Evolutionary conservation across 208 protist species (phyloP).

Genomic region (Trypanosoma caninum): DNA sequence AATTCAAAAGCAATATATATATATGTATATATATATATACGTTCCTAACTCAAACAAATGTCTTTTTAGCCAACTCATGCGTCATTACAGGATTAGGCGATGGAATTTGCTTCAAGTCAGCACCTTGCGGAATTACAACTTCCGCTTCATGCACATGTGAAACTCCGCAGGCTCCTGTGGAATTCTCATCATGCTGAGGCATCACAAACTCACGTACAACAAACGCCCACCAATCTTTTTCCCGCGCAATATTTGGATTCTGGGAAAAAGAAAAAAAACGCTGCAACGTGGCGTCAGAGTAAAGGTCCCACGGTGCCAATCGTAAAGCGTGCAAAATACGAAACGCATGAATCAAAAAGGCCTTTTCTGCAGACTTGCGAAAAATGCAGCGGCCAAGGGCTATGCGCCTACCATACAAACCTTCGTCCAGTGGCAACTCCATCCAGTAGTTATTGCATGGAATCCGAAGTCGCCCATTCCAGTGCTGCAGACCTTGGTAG

Average conservation of each 20-base stretch:
- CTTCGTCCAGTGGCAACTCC: conserved; percentile 43
- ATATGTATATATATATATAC: background rate
- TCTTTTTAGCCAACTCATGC: conserved; percentile 25
- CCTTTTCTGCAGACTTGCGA: conserved; percentile 41
- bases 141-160: conserved; percentile 16
- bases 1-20: too few species aligned
- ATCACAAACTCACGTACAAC: conserved; percentile 13
- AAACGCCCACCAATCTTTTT: conserved; percentile 19
- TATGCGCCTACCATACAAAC: conserved; percentile 33
- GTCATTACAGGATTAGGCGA: conserved; percentile 34
- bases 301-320: conserved; percentile 43
- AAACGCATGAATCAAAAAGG: conserved; percentile 62
- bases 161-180: background rate
- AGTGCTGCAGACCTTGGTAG: conserved; percentile 53
- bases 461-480: conserved; percentile 11
- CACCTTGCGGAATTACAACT: conserved; percentile 7
- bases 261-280: background rate
- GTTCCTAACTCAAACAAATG: conserved; percentile 21
- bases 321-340: conserved; percentile 41
- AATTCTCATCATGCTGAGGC: background rate
- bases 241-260: conserved; percentile 4
- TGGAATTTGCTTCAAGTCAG: conserved; percentile 6
- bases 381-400: conserved; percentile 54
- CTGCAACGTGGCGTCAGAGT: conserved; percentile 1
- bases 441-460: conserved; percentile 70